These are phyloP conservation scores for Trichophyton verrucosum DNA, from an alignment of 2,329 filamentous ascomycete species.

Conservation along the genomic window DNA sequence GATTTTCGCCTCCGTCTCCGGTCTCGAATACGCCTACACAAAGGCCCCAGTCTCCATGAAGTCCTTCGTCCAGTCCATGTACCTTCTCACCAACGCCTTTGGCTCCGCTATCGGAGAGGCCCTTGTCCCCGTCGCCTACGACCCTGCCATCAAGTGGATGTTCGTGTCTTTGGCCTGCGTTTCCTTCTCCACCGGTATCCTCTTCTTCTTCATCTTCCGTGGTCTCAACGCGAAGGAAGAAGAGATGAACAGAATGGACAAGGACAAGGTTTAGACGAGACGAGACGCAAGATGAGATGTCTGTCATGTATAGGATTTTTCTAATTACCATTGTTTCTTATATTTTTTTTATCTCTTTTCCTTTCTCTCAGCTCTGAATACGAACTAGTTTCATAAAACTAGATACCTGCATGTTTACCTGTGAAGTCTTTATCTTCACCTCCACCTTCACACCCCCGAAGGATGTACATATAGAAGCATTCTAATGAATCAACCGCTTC, in stretches of 20 bases:
- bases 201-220: slow-evolving; percentile 44
- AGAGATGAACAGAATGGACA: slow-evolving; percentile 39
- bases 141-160: slow-evolving; percentile 57
- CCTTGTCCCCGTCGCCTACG: slow-evolving; percentile 46
- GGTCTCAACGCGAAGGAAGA: slow-evolving; percentile 40
- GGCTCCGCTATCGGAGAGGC: slow-evolving; percentile 49
- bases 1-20: slow-evolving; percentile 52
- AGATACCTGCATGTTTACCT: not conserved
- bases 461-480: slow-evolving; percentile 2
- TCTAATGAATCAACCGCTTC: not conserved
- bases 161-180: slow-evolving; percentile 46
- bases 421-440: not conserved
- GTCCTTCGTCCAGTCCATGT: slow-evolving; percentile 47
- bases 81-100: slow-evolving; percentile 47
- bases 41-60: slow-evolving; percentile 60
- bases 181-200: slow-evolving; percentile 37
- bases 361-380: not conserved
- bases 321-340: not conserved
- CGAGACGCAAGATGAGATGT: not conserved
- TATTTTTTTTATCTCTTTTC: not conserved
- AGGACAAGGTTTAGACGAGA: slow-evolving; percentile 17
- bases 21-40: slow-evolving; percentile 61
- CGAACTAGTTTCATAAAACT: not conserved
- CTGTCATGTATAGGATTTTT: slow-evolving; percentile 2
- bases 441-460: not conserved